Evolutionary conservation across 2,329 filamentous ascomycete species (phyloP), one percentile per base, ranked within the genome.

Genomic region (Beauveria sp.): DNA sequence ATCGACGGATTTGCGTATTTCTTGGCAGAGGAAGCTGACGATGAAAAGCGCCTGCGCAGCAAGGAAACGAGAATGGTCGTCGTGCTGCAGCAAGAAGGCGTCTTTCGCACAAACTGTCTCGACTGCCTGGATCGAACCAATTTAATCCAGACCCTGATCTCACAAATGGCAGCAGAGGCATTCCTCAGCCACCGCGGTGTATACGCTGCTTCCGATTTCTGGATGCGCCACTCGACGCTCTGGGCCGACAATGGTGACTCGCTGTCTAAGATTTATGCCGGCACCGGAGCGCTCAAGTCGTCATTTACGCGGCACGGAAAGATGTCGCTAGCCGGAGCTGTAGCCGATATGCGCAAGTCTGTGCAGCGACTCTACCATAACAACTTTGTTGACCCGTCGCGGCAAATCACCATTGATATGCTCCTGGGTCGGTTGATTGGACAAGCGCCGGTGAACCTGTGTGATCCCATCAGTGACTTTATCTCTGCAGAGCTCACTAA

Each of bases 221-320:
- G 93, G 89, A 88, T 91, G 76, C 83, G 91, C 54, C 95, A 99
- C 75, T 93, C 91, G 9, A 95, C 86, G 63, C 81, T 99, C 1
- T 99, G 95, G 95, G 95, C 95, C 40, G 95, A 99, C 73, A 98
- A 97, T 70, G 95, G 95, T 24, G 95, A 99, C 76, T 89, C 90
- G 6, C 75, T 99, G 53, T 97, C 93, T 14, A 91, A 91, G 70
- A 98, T 97, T 28, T 99, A 99, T 71, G 95, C 95, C 9, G 95
- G 95, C 26, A 99, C 95, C 3, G 95, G 95, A 5, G 95, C 95
- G 18, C 78, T 99, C 50, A 99, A 98, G 73, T 93, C 92, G 2
- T 97, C 93, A 0, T 98, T 96, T 68, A 99, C 95, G 1, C 84
- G 95, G 61, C 87, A 90, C 70, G 95, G 95, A 40, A 98, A 97